These are phyloP conservation scores for Williopsis jadinii DNA, from an alignment of 1,139 yeast species.

Conservation along the genomic window DNA sequence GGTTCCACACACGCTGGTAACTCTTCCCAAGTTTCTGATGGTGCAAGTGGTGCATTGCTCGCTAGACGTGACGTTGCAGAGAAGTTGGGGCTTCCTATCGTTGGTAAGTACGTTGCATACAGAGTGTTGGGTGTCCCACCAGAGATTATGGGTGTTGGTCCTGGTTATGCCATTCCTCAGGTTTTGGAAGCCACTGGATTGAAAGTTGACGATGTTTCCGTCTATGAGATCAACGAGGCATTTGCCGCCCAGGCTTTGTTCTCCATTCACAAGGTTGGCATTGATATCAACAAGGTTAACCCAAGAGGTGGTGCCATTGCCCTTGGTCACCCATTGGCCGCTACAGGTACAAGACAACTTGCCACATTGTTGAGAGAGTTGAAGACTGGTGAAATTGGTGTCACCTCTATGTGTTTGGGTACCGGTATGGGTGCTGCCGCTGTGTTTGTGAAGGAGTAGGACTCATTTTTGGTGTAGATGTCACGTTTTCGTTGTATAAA, in stretches of 20 bases:
- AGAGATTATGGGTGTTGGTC: conserved; percentile 95
- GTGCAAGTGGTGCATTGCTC: conserved; percentile 85
- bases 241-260: conserved; percentile 91
- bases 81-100: conserved; percentile 58
- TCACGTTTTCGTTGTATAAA: no score
- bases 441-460: conserved; percentile 58
- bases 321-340: conserved; percentile 91
- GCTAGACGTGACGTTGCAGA: conserved; percentile 88
- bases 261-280: conserved; percentile 58
- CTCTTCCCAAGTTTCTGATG: conserved; percentile 92
- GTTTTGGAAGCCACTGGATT: conserved; percentile 63
- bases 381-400: conserved; percentile 74
- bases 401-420: conserved; percentile 95
- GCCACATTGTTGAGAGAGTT: conserved; percentile 83
- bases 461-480: no score
- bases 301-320: conserved; percentile 97
- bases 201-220: conserved; percentile 55
- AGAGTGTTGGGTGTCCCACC: conserved; percentile 93
- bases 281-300: conserved; percentile 70
- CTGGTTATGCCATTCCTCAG: conserved; percentile 87
- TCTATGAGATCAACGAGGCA: conserved; percentile 91
- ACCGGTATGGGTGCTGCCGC: conserved; percentile 99
- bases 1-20: conserved; percentile 95
- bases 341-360: conserved; percentile 93
- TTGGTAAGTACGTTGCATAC: conserved; percentile 39